Conservation (phyloP, 2,329 filamentous ascomycete genomes). For the Apiospora arundinis region DNA sequence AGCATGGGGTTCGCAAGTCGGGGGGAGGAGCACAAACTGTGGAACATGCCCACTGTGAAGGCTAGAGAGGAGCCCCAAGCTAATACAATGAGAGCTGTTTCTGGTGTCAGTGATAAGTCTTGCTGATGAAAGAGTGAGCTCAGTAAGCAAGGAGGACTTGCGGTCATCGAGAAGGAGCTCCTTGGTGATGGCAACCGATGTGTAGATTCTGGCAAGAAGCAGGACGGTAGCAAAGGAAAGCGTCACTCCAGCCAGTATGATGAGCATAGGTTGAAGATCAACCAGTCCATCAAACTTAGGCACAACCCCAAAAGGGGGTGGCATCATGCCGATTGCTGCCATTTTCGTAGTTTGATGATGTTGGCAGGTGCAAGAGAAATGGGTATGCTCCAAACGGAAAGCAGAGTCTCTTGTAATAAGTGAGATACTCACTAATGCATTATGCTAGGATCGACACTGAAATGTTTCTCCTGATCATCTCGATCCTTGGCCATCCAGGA, state of each 20-base stretch:
- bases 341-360: neutral
- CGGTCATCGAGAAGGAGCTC: neutral
- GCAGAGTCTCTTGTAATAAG: neutral
- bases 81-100: neutral
- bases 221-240: neutral
- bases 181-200: neutral
- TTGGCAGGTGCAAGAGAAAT: neutral
- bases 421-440: neutral
- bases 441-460: neutral
- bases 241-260: neutral
- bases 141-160: neutral
- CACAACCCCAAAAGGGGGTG: neutral
- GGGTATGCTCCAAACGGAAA: neutral
- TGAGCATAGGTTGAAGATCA: conserved; percentile 1
- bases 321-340: neutral
- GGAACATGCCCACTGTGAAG: neutral
- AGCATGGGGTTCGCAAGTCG: neutral
- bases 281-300: neutral
- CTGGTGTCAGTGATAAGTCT: neutral
- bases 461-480: neutral
- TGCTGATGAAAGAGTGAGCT: neutral
- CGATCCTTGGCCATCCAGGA: neutral
- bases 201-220: neutral
- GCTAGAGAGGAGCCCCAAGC: conserved; percentile 2
- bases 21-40: neutral